Evolutionary conservation across 192 early-diverging fungal genomes (phyloP).

Genomic region (Dimargaris xerosporica): DNA sequence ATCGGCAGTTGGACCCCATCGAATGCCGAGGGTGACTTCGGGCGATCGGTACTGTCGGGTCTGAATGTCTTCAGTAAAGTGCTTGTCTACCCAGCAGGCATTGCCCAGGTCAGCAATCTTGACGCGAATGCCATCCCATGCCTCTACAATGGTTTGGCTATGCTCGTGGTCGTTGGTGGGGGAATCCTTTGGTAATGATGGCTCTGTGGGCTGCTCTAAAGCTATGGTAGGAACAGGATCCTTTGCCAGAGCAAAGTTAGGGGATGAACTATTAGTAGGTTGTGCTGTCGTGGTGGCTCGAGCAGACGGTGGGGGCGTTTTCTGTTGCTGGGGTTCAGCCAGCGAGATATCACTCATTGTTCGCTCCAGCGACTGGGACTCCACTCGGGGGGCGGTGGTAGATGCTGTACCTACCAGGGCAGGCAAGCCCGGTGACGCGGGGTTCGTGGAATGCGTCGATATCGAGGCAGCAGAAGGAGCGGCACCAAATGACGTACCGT

Average conservation of each 20-base stretch:
- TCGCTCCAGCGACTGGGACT: constrained; percentile 34
- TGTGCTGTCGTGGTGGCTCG: too few relatives aligned
- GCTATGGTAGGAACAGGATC: constrained; percentile 5
- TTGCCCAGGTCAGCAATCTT: constrained; percentile 97
- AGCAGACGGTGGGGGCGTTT: too few relatives aligned
- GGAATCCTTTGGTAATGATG: too few relatives aligned
- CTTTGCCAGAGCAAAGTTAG: neutral
- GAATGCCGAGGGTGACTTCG: constrained; percentile 81
- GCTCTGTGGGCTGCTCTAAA: too few relatives aligned
- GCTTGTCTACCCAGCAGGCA: constrained; percentile 89
- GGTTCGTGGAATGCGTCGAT: too few relatives aligned
- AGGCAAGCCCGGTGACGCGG: neutral
- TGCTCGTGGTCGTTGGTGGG: too few relatives aligned
- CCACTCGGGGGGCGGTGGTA: neutral
- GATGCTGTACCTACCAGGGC: neutral
- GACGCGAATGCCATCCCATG: constrained; percentile 43
- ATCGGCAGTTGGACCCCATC: constrained; percentile 76
- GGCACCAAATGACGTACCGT: neutral
- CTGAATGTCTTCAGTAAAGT: constrained; percentile 93
- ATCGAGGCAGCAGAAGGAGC: neutral
- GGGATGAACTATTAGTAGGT: too few relatives aligned
- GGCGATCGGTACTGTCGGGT: constrained; percentile 94
- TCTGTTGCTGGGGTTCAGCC: neutral
- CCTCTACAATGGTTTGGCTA: too few relatives aligned
- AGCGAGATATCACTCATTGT: constrained; percentile 53